phyloP scores from a whole-genome alignment of 2,329 filamentous ascomycete genomes.

The Scytalidium sp. region DNA sequence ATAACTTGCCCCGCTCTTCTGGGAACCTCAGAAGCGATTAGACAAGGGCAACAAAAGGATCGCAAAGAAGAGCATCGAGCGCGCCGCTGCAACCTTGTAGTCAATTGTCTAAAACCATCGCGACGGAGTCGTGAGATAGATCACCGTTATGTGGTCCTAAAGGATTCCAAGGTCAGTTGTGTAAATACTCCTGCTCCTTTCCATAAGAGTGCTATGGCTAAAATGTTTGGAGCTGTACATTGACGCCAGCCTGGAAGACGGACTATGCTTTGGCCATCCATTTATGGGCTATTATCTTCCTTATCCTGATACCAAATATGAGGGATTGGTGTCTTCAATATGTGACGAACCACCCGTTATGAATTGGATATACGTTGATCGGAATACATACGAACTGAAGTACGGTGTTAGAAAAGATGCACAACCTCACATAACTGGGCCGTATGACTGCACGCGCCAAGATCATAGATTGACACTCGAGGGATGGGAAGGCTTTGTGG shows the following conservation, averaged over 20 bases:
- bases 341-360: constrained; percentile 54
- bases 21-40: constrained; percentile 46
- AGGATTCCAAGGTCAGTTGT: constrained; percentile 36
- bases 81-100: constrained; percentile 44
- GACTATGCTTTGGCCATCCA: constrained; percentile 46
- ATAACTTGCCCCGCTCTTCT: constrained; percentile 37
- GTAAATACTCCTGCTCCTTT: background rate
- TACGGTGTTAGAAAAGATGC: constrained; percentile 71
- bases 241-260: constrained; percentile 36
- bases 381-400: constrained; percentile 53
- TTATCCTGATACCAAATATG: constrained; percentile 43
- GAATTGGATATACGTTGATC: constrained; percentile 66
- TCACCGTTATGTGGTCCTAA: constrained; percentile 40
- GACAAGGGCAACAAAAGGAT: constrained; percentile 45
- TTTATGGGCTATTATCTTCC: constrained; percentile 54
- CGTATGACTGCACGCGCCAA: constrained; percentile 60
- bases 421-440: constrained; percentile 68
- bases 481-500: constrained; percentile 68
- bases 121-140: constrained; percentile 40
- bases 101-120: constrained; percentile 42
- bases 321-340: constrained; percentile 51
- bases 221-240: constrained; percentile 41
- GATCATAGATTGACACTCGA: constrained; percentile 47
- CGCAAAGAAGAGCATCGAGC: constrained; percentile 47
- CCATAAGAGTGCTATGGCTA: constrained; percentile 12